Percentiles rank a stretch among this genome's conserved stretches.
Evolutionary conservation across 1,284 basidiomycete species (phyloP).

Genomic region (Pseudozyma pruni): DNA sequence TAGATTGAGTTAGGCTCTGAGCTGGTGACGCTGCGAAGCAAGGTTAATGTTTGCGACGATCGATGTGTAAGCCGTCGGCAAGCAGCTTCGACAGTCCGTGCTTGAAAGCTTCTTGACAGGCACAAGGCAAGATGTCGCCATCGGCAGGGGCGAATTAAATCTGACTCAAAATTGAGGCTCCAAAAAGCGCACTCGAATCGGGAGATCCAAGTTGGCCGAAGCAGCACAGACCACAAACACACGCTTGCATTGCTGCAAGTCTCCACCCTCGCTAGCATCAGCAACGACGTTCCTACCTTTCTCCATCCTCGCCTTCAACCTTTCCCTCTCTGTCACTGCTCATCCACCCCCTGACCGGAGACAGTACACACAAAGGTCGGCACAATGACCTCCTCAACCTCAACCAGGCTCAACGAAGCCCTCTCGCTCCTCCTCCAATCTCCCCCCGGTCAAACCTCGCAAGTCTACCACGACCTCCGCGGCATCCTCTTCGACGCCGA

Average conservation of each 20-base stretch:
- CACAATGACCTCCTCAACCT: constrained; percentile 18
- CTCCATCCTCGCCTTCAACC: background rate
- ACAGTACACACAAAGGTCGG: too few species aligned
- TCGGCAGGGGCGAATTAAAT: too few species aligned
- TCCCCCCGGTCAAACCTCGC: constrained; percentile 54
- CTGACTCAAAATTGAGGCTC: background rate
- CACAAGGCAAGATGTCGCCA: too few species aligned
- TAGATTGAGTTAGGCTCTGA: too few species aligned
- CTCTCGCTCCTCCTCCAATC: constrained; percentile 46
- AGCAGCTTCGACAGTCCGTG: background rate
- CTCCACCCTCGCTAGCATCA: background rate
- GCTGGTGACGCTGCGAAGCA: too few species aligned
- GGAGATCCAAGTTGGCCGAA: background rate
- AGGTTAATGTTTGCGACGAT: too few species aligned
- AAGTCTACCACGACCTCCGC: constrained; percentile 55
- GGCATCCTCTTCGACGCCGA: constrained; percentile 49
- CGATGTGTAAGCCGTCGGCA: too few species aligned
- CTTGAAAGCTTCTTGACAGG: background rate
- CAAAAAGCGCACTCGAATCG: background rate
- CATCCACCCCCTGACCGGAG: too few species aligned
- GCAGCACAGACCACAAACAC: constrained; percentile 32
- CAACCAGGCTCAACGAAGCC: constrained; percentile 27
- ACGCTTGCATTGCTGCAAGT: too few species aligned
- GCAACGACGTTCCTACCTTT: background rate
- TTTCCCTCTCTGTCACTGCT: background rate